Evolutionary conservation across 169 alveolate species (phyloP), one percentile per base, ranked within the genome.

Genomic region (Eimeria necatrix): DNA sequence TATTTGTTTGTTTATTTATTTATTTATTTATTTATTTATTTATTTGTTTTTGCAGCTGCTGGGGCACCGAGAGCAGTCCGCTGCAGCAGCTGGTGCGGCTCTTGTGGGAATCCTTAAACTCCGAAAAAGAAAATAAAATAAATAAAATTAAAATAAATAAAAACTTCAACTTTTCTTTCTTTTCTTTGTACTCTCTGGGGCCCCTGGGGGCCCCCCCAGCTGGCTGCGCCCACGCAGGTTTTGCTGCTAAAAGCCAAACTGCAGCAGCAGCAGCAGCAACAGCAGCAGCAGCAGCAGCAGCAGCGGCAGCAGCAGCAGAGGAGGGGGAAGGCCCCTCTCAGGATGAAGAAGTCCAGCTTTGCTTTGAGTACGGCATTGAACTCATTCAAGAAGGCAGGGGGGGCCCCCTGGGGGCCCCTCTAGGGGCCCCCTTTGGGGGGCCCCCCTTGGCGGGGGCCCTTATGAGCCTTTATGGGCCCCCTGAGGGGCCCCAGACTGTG

Each of bases 211-310:
- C n/a, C n/a, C n/a, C n/a, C n/a, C n/a, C n/a, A n/a, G n/a, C n/a
- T n/a, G n/a, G n/a, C n/a, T n/a, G n/a, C n/a, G n/a, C n/a, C n/a
- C n/a, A n/a, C n/a, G 64, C 64, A 56, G 64, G 64, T 9, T 14
- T 56, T 56, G 64, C 64, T 9, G 8, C 20, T 14, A 14, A 9
- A 14, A 9, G 64, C 64, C 20, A 14, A 8, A 9, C 64, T 9
- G 64, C 64, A 9, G 14, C 64, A 56, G 64, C 64, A 56, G 64
- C 64, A 56, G 64, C 64, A 56, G 64, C 64, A 56, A 14, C 64
- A 56, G 64, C 64, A 56, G 64, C 64, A 56, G 64, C 64, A 56
- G 64, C 64, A 56, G 64, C 64, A 56, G 64, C 64, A 56, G 64
- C 64, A 56, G 64, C 64, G 14, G 14, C 64, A 56, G 64, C 64